These are phyloP conservation scores for Penicillium sp. DNA, from an alignment of 2,329 filamentous ascomycete species.

Conservation along the genomic window DNA sequence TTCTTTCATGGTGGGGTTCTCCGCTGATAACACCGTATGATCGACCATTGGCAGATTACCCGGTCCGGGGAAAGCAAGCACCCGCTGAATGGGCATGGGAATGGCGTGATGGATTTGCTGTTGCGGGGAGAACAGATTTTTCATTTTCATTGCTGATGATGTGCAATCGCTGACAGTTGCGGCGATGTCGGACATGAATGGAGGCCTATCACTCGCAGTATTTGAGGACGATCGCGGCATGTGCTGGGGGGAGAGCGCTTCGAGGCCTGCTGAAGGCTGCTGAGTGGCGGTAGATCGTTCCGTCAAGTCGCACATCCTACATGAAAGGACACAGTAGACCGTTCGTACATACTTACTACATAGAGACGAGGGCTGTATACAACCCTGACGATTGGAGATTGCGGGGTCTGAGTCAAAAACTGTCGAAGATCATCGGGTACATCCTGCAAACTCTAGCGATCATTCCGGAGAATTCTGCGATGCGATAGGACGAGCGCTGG, in stretches of 20 bases:
- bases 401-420: conserved; percentile 19
- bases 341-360: no score
- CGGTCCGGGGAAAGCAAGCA: conserved; percentile 4
- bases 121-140: background rate
- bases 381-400: conserved; percentile 15
- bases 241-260: conserved; percentile 14
- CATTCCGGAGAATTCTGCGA: conserved; percentile 9
- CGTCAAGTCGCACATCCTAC: background rate
- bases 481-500: background rate
- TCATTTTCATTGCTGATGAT: conserved; percentile 5
- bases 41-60: background rate
- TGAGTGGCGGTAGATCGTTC: background rate
- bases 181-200: conserved; percentile 26
- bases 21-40: conserved; percentile 5
- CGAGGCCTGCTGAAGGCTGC: background rate
- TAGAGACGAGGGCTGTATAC: no score
- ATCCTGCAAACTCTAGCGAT: conserved; percentile 18
- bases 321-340: no score
- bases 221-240: conserved; percentile 7
- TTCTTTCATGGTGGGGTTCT: background rate
- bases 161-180: conserved; percentile 9
- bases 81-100: background rate
- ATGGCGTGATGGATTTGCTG: conserved; percentile 18
- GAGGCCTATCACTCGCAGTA: conserved; percentile 3
- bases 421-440: conserved; percentile 19